A percentile compares a stretch with the other conserved stretches of the same genome.
These are phyloP conservation scores for Dendrobium huoshanense DNA, from an alignment of 106 monocot genomes.

Conservation along the genomic window DNA sequence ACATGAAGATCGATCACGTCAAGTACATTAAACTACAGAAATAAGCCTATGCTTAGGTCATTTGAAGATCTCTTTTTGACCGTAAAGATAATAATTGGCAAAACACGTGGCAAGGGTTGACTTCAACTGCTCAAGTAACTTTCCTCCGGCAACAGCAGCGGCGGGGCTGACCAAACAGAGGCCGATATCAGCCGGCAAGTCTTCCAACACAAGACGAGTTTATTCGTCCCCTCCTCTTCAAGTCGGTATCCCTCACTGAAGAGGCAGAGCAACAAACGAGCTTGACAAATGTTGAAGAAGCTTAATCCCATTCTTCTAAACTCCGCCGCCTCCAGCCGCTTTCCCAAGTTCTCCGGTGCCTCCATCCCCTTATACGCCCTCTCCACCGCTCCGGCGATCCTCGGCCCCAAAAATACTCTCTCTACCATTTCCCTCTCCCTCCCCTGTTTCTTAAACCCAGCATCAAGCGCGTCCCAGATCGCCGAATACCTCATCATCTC, in stretches of 20 bases:
- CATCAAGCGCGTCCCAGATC: slow-evolving; percentile 22
- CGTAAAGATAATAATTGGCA: too few species aligned
- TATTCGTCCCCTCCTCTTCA: slow-evolving; percentile 26
- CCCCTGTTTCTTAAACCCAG: slow-evolving; percentile 19
- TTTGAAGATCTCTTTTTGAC: too few species aligned
- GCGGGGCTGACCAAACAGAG: slow-evolving; percentile 26
- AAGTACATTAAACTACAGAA: too few species aligned
- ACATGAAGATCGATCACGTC: too few species aligned
- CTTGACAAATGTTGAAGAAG: slow-evolving; percentile 37
- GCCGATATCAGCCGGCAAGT: slow-evolving; percentile 27
- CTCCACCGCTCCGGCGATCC: slow-evolving; percentile 22
- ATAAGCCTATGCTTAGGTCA: too few species aligned
- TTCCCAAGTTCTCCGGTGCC: background rate
- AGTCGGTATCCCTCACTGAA: slow-evolving; percentile 38
- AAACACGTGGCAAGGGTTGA: background rate
- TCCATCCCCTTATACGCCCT: background rate
- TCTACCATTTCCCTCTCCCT: slow-evolving; percentile 24
- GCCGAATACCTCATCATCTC: slow-evolving; percentile 26
- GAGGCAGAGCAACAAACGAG: slow-evolving; percentile 29
- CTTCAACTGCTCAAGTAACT: background rate
- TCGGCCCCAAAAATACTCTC: slow-evolving; percentile 19
- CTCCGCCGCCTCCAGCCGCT: slow-evolving; percentile 18
- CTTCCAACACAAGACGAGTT: slow-evolving; percentile 36
- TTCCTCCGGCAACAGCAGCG: background rate
- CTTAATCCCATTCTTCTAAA: slow-evolving; percentile 20